Percentiles rank a stretch among this genome's conserved stretches.
These are phyloP conservation scores for Mycena rebaudengoi DNA, from an alignment of 768 basidiomycete species.

Conservation along the genomic window DNA sequence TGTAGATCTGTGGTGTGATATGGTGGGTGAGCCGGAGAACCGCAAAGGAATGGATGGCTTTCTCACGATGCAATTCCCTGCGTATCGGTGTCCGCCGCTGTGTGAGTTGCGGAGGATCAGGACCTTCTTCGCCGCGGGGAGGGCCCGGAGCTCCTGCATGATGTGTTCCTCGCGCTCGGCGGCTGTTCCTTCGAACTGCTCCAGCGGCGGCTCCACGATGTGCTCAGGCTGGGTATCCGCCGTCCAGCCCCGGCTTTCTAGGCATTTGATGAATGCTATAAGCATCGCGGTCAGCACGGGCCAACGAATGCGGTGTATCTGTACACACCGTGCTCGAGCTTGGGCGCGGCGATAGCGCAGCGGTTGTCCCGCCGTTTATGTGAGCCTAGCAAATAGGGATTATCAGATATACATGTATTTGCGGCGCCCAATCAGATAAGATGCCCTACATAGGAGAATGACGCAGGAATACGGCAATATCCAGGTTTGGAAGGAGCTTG, in stretches of 20 bases:
- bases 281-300: not conserved
- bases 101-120: conserved; percentile 91
- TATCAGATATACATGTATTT: too few relatives aligned
- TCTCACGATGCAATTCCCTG: conserved; percentile 66
- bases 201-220: conserved; percentile 61
- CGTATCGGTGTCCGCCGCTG: conserved; percentile 92
- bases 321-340: conserved; percentile 74
- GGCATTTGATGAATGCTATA: conserved; percentile 67
- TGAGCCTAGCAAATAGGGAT: conserved; percentile 65
- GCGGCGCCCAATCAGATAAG: conserved; percentile 13
- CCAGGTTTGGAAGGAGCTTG: conserved; percentile 70
- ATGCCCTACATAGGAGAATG: conserved; percentile 81
- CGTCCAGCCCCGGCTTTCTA: conserved; percentile 77
- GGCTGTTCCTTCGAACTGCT: conserved; percentile 60
- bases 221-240: conserved; percentile 77
- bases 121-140: conserved; percentile 67
- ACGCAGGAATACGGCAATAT: conserved; percentile 90
- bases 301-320: not conserved
- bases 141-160: conserved; percentile 58
- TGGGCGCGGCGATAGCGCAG: conserved; percentile 87
- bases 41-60: too few relatives aligned
- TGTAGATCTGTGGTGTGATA: too few relatives aligned
- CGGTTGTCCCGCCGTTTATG: conserved; percentile 94
- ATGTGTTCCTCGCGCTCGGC: conserved; percentile 67
- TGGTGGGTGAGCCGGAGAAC: too few relatives aligned